Conservation (phyloP, 106 monocot species). For the Platanthera zijinensis region DNA sequence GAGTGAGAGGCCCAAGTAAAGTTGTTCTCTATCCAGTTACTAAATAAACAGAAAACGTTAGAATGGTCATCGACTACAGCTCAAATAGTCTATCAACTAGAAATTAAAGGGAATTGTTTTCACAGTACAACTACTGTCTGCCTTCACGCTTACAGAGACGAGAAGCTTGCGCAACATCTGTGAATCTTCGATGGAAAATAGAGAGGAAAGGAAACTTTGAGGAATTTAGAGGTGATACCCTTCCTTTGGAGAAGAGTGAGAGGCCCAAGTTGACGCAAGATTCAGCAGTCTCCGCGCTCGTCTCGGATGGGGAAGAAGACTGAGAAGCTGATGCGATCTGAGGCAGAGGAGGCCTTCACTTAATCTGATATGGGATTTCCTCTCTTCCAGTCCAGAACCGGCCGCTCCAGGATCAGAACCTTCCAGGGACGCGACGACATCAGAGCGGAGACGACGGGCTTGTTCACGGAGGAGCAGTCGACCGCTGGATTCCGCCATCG, state of each 20-base stretch:
- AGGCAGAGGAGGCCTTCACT: slow-evolving; percentile 13
- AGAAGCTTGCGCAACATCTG: neutral
- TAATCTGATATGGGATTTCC: slow-evolving; percentile 3
- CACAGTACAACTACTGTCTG: neutral
- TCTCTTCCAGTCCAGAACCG: too few species aligned
- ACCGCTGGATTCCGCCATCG: too few species aligned
- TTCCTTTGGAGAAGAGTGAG: slow-evolving; percentile 79
- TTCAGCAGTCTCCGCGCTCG: slow-evolving; percentile 43
- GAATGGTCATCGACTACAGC: neutral
- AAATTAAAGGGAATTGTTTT: neutral
- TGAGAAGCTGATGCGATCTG: slow-evolving; percentile 23
- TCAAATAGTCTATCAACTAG: neutral
- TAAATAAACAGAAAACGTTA: neutral
- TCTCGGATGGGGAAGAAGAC: slow-evolving; percentile 23
- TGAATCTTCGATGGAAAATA: neutral
- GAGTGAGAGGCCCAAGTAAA: too few species aligned
- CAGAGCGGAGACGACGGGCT: too few species aligned
- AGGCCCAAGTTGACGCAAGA: slow-evolving; percentile 86
- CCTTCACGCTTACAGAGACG: neutral
- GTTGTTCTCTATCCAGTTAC: neutral
- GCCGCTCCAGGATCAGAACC: slow-evolving; percentile 8
- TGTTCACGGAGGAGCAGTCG: too few species aligned
- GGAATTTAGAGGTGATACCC: slow-evolving; percentile 25
- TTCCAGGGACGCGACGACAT: too few species aligned
- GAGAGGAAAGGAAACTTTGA: neutral